phyloP scores from a whole-genome alignment of 139 green algal genomes.

The Monoraphidium neglectum region DNA sequence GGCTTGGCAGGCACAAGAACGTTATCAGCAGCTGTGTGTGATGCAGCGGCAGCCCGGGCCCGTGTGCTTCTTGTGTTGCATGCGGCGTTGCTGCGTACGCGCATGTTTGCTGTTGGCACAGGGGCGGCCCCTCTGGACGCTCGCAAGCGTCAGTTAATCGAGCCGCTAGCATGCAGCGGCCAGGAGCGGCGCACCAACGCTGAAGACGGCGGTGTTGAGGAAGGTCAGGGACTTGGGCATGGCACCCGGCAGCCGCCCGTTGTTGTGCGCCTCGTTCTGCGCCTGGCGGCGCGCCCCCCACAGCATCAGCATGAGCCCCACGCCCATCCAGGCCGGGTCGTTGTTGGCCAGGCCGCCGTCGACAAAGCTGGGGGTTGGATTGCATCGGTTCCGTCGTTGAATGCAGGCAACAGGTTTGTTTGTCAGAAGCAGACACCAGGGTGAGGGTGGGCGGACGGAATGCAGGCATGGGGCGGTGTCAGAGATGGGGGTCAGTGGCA shows the following conservation, averaged over 20 bases:
- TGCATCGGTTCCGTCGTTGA: too few relatives aligned
- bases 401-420: too few relatives aligned
- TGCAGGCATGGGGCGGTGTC: too few relatives aligned
- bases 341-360: conserved; percentile 3
- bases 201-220: conserved; percentile 4
- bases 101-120: neutral
- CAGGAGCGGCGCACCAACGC: neutral
- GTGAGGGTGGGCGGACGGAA: too few relatives aligned
- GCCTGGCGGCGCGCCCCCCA: too few relatives aligned
- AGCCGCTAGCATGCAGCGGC: neutral
- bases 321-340: conserved; percentile 3
- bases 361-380: neutral
- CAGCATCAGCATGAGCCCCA: neutral
- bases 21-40: too few relatives aligned
- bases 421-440: too few relatives aligned
- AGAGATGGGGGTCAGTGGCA: too few relatives aligned
- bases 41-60: neutral
- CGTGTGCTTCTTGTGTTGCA: neutral
- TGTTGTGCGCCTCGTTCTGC: too few relatives aligned
- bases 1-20: too few relatives aligned
- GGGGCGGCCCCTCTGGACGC: too few relatives aligned
- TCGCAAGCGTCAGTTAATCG: too few relatives aligned
- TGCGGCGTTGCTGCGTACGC: neutral
- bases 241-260: neutral
- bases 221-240: neutral